Evolutionary conservation across 1,284 basidiomycete species (phyloP), one percentile per base, ranked within the genome.

Genomic region (Pseudozyma thailandica): DNA sequence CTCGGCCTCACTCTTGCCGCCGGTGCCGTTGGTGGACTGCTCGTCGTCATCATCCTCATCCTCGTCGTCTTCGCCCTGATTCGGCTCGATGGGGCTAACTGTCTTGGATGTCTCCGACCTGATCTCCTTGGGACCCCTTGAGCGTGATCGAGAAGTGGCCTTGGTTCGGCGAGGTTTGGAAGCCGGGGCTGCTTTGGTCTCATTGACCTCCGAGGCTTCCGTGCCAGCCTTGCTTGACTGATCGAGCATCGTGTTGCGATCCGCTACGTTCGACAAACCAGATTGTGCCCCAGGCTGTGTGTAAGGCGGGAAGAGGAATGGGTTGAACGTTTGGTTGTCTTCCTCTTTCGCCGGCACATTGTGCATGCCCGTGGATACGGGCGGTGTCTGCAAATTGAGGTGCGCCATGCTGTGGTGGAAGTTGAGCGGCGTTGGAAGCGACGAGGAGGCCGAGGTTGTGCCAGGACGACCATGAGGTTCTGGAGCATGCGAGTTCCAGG

Each of bases 401-500:
- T 72, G 68, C 8, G 70, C 63, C 72, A 74, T 74, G 46, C 69
- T 72, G 0, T 54, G 30, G 31, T 74, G 65, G 42, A 74, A 74
- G 28, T 53, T 66, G 31, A 58, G 57, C 45, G 64, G 46, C 16
- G 65, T 58, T 12, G 62, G 65, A 31, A 72, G 42, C 16, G 70
- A 66, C 6, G 70, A 60, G 2, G 71, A 73, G 1, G 63, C 55
- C 7, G 64, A 59, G 3, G 43, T 33, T 18, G 51, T 63, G 30
- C 60, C 63, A 5, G 48, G 48, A 15, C 49, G 49, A 9, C 33
- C 39, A 3, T 56, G 52, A 8, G n/a, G 15, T 6, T 38, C 35
- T 20, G 39, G 38, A 10, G 50, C 27, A n/a, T 46, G 42, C 23
- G 48, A 26, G 10, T 26, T 49, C 57, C 59, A 59, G 15, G 50